Conservation (phyloP, 2,329 filamentous ascomycete species). For the Atkinsonella texensis region DNA sequence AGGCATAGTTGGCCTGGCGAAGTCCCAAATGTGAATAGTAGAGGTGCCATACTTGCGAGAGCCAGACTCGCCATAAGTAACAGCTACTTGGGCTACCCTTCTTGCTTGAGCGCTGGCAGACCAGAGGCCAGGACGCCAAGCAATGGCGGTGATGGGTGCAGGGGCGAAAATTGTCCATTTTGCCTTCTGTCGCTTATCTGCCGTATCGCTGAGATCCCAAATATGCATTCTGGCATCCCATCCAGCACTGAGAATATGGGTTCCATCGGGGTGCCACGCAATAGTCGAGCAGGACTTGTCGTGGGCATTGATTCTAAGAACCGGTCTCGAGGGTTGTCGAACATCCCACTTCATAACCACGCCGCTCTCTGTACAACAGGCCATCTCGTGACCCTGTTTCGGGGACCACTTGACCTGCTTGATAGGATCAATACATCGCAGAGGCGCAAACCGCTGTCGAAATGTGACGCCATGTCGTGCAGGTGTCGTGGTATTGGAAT, state of each 20-base stretch:
- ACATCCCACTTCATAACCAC: conserved; percentile 54
- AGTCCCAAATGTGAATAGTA: conserved; percentile 54
- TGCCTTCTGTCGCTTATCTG: conserved; percentile 52
- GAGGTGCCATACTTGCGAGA: conserved; percentile 42
- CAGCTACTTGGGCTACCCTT: conserved; percentile 48
- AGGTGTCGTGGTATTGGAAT: conserved; percentile 35
- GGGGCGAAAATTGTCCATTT: conserved; percentile 50
- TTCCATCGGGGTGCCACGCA: conserved; percentile 56
- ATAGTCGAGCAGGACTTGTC: conserved; percentile 48
- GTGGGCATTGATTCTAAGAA: conserved; percentile 49
- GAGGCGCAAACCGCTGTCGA: conserved; percentile 29
- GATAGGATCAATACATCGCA: conserved; percentile 32
- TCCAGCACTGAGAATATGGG: conserved; percentile 52
- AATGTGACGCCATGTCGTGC: conserved; percentile 40
- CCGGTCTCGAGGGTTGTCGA: conserved; percentile 37
- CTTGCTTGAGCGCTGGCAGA: conserved; percentile 50
- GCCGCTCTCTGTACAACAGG: conserved; percentile 51
- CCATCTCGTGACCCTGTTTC: conserved; percentile 47
- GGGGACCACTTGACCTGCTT: conserved; percentile 56
- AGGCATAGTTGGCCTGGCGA: conserved; percentile 54
- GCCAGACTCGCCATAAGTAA: conserved; percentile 47
- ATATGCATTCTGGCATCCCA: conserved; percentile 50
- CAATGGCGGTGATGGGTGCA: conserved; percentile 44
- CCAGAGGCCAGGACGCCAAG: conserved; percentile 55
- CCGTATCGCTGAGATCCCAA: conserved; percentile 50